Evolutionary conservation across 768 basidiomycete genomes (phyloP).

Genomic region (Boletus sp.): DNA sequence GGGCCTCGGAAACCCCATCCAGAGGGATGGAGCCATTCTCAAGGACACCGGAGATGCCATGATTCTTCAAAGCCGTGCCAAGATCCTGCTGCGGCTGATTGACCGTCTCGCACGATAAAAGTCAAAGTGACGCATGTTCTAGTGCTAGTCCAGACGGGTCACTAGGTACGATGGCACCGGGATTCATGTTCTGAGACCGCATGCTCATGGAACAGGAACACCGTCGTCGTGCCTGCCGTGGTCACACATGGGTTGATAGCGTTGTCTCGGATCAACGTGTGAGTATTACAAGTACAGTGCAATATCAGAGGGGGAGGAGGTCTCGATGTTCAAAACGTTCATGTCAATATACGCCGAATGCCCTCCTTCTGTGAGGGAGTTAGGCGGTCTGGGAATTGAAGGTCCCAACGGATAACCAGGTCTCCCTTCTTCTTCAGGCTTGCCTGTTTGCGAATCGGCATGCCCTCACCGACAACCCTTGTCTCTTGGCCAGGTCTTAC

Average conservation of each 20-base stretch:
- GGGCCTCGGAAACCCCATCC: constrained; percentile 12
- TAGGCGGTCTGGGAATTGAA: constrained; percentile 77
- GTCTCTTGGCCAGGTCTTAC: constrained; percentile 78
- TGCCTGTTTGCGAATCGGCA: constrained; percentile 86
- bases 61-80: too few species aligned
- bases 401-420: constrained; percentile 76
- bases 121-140: neutral
- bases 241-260: neutral
- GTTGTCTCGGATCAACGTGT: neutral
- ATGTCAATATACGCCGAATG: constrained; percentile 61
- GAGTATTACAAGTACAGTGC: constrained; percentile 10
- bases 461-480: constrained; percentile 72
- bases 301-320: constrained; percentile 7
- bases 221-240: neutral
- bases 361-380: constrained; percentile 79
- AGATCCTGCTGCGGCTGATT: neutral
- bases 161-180: neutral
- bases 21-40: neutral
- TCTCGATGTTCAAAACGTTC: constrained; percentile 5
- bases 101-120: neutral
- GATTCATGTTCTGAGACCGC: neutral
- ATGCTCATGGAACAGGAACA: neutral
- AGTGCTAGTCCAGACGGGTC: neutral
- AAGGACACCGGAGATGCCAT: neutral
- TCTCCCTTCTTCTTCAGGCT: constrained; percentile 74